phyloP scores from a whole-genome alignment of 2,329 filamentous ascomycete genomes.

The Trichophyton rubrum region DNA sequence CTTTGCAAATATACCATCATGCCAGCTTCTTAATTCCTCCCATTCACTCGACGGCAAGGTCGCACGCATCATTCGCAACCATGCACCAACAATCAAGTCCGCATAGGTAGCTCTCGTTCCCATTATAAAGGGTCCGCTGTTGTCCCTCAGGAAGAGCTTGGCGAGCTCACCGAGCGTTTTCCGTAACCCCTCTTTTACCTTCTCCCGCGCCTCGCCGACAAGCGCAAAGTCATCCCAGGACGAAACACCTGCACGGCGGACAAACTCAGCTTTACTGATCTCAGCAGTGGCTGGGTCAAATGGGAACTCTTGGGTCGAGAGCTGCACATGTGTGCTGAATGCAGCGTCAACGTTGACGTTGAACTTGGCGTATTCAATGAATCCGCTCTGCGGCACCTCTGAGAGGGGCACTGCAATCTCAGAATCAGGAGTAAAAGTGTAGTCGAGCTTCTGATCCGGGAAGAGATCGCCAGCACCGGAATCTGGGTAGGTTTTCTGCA shows the following conservation, averaged over 20 bases:
- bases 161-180: slow-evolving; percentile 33
- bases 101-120: slow-evolving; percentile 39
- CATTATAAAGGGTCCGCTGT: slow-evolving; percentile 38
- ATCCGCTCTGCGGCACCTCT: slow-evolving; percentile 15
- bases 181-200: slow-evolving; percentile 31
- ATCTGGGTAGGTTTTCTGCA: slow-evolving; percentile 37
- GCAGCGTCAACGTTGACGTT: slow-evolving; percentile 44
- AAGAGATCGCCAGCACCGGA: slow-evolving; percentile 36
- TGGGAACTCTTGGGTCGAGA: slow-evolving; percentile 35
- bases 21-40: slow-evolving; percentile 7
- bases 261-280: slow-evolving; percentile 36
- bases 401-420: slow-evolving; percentile 30
- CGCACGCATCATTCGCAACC: slow-evolving; percentile 36
- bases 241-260: slow-evolving; percentile 34
- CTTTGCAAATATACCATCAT: slow-evolving; percentile 10
- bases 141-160: slow-evolving; percentile 29
- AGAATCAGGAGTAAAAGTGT: slow-evolving; percentile 15
- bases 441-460: slow-evolving; percentile 32
- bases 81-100: slow-evolving; percentile 46
- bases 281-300: slow-evolving; percentile 41
- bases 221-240: slow-evolving; percentile 31
- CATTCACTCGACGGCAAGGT: slow-evolving; percentile 2
- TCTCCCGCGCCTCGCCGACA: slow-evolving; percentile 29
- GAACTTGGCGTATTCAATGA: slow-evolving; percentile 29
- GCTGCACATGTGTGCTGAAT: slow-evolving; percentile 37